Evolutionary conservation across 345 rosid species (phyloP).

Genomic region (Corchorus capsularis): DNA sequence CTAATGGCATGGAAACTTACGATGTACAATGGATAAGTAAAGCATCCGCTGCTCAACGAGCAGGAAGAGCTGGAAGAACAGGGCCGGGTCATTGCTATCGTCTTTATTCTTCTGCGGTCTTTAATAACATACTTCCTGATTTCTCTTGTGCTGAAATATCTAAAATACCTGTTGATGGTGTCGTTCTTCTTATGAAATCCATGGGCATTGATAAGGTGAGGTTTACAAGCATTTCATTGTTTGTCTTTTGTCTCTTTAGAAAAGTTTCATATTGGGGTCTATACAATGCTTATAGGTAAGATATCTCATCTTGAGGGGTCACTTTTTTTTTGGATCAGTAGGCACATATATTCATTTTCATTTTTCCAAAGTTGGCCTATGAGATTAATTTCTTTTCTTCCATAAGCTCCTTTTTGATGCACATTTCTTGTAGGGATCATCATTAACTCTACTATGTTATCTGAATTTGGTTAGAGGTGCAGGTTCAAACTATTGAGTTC

Average conservation of each 20-base stretch:
- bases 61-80: slow-evolving; percentile 98
- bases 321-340: background rate
- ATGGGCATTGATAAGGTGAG: slow-evolving; percentile 76
- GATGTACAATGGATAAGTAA: slow-evolving; percentile 88
- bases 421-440: background rate
- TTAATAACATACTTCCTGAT: slow-evolving; percentile 63
- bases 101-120: slow-evolving; percentile 83
- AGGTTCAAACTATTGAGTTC: background rate
- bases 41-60: slow-evolving; percentile 93
- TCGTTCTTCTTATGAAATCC: slow-evolving; percentile 87
- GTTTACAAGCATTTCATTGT: slow-evolving; percentile 19
- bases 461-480: background rate
- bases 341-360: background rate
- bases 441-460: background rate
- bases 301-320: background rate
- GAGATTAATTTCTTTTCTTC: background rate
- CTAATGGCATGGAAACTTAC: slow-evolving; percentile 76
- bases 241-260: background rate
- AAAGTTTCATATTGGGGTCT: background rate
- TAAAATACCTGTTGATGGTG: slow-evolving; percentile 80
- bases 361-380: background rate
- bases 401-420: background rate
- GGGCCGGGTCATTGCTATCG: slow-evolving; percentile 95
- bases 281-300: background rate
- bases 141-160: slow-evolving; percentile 82